Evolutionary conservation across 164 flowering plant genomes (phyloP).

Genomic region (Cinnamomum chago): DNA sequence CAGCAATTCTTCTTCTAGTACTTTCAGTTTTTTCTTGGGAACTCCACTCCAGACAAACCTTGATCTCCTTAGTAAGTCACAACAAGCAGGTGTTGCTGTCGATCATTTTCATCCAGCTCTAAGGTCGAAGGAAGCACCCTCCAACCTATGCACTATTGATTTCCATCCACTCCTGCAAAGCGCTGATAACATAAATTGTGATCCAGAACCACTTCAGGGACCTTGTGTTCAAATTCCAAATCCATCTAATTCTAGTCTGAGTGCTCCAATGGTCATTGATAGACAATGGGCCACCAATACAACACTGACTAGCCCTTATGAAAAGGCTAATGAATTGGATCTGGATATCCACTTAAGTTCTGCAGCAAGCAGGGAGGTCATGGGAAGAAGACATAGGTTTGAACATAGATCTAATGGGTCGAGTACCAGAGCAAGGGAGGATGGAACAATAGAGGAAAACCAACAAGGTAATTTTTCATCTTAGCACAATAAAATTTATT

Average conservation of each 20-base stretch:
- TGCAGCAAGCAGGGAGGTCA: conserved; percentile 29
- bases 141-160: conserved; percentile 41
- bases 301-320: conserved; percentile 24
- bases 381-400: conserved; percentile 15
- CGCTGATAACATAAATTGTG: conserved; percentile 31
- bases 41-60: conserved; percentile 51
- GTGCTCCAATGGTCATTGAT: conserved; percentile 10
- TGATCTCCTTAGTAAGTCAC: conserved; percentile 42
- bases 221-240: conserved; percentile 16
- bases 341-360: conserved; percentile 74
- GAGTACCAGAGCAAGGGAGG: conserved; percentile 6
- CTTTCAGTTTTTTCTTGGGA: conserved; percentile 58
- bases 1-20: conserved; percentile 31
- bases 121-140: conserved; percentile 28
- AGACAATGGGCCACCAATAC: conserved; percentile 9
- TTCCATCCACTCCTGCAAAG: conserved; percentile 90
- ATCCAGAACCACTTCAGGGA: conserved; percentile 25
- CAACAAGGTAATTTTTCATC: conserved; percentile 1
- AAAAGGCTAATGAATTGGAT: conserved; percentile 50
- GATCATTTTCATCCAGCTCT: conserved; percentile 23
- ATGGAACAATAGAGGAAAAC: conserved; percentile 8
- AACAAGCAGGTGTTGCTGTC: conserved; percentile 21
- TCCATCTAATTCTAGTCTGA: conserved; percentile 19
- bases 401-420: conserved; percentile 15
- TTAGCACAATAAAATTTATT: conserved; percentile 4